These are phyloP conservation scores for Pestalotiopsis fici DNA, from an alignment of 2,329 filamentous ascomycete species.

Conservation along the genomic window DNA sequence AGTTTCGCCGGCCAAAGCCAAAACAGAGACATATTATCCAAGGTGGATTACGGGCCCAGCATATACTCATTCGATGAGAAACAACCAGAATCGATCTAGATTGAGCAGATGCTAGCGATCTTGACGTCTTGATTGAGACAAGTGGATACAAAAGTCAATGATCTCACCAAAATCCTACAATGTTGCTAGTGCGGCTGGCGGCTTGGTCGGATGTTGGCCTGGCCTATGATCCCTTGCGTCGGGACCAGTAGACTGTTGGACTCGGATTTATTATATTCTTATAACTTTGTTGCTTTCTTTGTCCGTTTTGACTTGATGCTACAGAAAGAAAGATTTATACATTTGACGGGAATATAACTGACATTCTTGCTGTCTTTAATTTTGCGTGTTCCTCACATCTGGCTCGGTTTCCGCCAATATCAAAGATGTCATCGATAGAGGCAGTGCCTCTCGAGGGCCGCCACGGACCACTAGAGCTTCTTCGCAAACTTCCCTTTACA, in stretches of 20 bases:
- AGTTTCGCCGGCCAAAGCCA: not conserved
- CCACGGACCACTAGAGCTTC: constrained; percentile 8
- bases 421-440: not conserved
- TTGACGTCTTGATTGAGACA: not conserved
- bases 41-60: not conserved
- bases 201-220: not conserved
- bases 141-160: not conserved
- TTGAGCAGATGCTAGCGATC: not conserved
- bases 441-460: constrained; percentile 2
- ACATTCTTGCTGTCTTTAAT: too few relatives aligned
- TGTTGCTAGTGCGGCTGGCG: not conserved
- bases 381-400: not conserved
- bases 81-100: not conserved
- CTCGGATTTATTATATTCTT: not conserved
- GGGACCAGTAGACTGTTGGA: not conserved
- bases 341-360: too few relatives aligned
- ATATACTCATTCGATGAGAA: not conserved
- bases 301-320: not conserved
- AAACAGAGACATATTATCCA: not conserved
- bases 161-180: not conserved
- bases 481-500: constrained; percentile 6
- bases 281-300: not conserved
- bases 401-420: not conserved
- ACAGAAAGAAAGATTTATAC: too few relatives aligned
- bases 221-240: not conserved